A percentile compares a stretch with the other conserved stretches of the same genome.
These are phyloP conservation scores for Wallacemonas sp. DNA, from an alignment of 208 protist species.

Conservation along the genomic window DNA sequence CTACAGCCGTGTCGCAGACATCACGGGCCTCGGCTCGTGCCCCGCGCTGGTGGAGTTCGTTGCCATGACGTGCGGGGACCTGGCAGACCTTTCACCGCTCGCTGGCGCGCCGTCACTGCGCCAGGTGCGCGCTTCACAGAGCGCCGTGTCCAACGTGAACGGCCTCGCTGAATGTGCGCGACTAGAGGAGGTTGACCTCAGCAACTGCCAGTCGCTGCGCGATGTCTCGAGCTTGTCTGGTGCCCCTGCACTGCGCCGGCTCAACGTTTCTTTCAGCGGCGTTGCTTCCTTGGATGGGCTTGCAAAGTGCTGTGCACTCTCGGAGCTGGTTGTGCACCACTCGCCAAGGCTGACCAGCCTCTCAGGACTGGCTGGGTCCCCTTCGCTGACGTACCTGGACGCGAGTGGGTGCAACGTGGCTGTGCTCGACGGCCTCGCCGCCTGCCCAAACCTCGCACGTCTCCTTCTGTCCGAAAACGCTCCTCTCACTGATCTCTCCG, in stretches of 20 bases:
- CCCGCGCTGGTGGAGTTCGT: neutral
- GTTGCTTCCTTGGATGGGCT: neutral
- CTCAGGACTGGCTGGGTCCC: neutral
- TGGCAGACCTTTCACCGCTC: neutral
- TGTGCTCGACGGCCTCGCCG: neutral
- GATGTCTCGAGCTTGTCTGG: neutral
- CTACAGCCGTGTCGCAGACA: neutral
- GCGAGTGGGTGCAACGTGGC: neutral
- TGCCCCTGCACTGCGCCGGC: neutral
- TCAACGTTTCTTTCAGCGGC: constrained; percentile 1
- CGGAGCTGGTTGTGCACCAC: neutral
- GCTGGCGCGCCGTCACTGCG: neutral
- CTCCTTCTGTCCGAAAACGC: neutral
- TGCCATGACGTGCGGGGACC: neutral
- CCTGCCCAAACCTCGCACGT: neutral
- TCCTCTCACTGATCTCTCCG: neutral
- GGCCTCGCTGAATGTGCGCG: neutral
- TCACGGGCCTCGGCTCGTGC: constrained; percentile 1
- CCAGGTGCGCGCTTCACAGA: neutral
- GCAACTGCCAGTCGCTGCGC: constrained; percentile 4
- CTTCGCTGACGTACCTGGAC: neutral
- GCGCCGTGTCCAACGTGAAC: neutral
- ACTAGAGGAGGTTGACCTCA: neutral
- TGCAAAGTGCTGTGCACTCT: neutral
- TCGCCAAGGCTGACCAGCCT: neutral